Evolutionary conservation across 202 grass and related monocot species (phyloP).

Genomic region (Bolboschoenoplectus hybrid): DNA sequence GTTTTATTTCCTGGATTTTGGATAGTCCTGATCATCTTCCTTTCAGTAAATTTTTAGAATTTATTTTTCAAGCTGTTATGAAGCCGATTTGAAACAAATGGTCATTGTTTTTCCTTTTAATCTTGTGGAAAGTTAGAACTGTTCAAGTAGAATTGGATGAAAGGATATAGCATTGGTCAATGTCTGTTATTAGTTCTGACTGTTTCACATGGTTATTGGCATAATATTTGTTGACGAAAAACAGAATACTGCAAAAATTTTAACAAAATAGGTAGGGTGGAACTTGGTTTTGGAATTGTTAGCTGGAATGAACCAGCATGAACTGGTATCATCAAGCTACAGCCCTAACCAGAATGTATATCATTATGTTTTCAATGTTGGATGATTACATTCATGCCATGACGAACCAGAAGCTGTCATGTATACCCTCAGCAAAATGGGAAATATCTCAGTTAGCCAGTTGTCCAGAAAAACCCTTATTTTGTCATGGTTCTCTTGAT

Average conservation of each 20-base stretch:
- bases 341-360: not conserved
- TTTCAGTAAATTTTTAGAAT: no score
- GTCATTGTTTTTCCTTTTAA: not conserved
- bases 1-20: not conserved
- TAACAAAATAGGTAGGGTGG: not conserved
- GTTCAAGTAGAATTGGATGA: not conserved
- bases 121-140: not conserved
- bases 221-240: conserved; percentile 1
- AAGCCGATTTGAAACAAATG: not conserved
- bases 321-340: not conserved
- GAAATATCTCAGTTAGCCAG: conserved; percentile 8
- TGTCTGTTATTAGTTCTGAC: not conserved
- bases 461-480: conserved; percentile 18
- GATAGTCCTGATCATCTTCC: not conserved
- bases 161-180: not conserved
- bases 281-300: not conserved
- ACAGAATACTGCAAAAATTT: not conserved
- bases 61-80: not conserved
- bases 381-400: conserved; percentile 8
- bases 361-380: not conserved
- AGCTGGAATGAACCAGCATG: not conserved
- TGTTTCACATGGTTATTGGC: not conserved
- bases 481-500: not conserved
- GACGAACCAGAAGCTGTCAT: not conserved
- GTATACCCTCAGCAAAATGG: conserved; percentile 22